phyloP scores from a whole-genome alignment of 768 basidiomycete genomes.

The Lactifluus subvellereus region DNA sequence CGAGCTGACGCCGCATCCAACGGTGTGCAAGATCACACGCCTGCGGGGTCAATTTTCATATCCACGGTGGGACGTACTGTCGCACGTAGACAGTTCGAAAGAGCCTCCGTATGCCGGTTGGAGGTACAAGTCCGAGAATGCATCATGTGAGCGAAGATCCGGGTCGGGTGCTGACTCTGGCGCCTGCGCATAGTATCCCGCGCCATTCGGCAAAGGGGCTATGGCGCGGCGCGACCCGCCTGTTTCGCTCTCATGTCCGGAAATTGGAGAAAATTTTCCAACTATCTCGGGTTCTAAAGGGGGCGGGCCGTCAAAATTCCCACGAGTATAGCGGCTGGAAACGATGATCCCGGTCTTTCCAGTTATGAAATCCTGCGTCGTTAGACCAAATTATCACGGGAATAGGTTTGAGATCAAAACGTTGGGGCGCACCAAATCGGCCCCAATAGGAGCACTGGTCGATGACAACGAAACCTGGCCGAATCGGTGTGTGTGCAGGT shows the following conservation, averaged over 20 bases:
- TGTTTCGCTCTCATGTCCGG: background rate
- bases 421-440: background rate
- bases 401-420: background rate
- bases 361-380: background rate
- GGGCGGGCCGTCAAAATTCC: slow-evolving; percentile 1
- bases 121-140: background rate
- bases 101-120: background rate
- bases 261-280: background rate
- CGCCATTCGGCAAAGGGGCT: too few relatives aligned
- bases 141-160: background rate
- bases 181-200: too few relatives aligned
- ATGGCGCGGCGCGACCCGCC: too few relatives aligned
- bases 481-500: background rate
- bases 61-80: background rate
- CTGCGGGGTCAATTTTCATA: background rate
- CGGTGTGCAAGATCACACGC: background rate
- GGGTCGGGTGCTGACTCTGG: background rate
- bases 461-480: background rate
- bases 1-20: background rate
- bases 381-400: background rate
- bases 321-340: background rate
- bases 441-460: background rate
- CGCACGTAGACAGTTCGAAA: background rate
- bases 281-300: background rate
- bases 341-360: background rate